Conservation (phyloP, 1,284 basidiomycete species). For the Cryptococcus sp. region DNA sequence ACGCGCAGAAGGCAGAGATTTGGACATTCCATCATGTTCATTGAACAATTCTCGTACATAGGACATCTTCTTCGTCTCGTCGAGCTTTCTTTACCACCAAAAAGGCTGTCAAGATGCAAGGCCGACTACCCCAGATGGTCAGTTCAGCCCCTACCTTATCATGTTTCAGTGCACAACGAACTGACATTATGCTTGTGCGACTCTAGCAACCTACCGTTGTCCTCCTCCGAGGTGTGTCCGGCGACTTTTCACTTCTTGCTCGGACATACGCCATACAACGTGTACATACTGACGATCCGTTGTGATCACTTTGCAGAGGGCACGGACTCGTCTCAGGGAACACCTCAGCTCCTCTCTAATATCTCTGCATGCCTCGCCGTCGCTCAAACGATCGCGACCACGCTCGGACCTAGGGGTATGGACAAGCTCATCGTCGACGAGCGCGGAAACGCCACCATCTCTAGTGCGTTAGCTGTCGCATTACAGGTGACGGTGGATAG, state of each 20-base stretch:
- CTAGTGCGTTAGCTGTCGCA: conserved; percentile 56
- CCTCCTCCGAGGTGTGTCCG: conserved; percentile 65
- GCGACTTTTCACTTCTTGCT: background rate
- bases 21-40: conserved; percentile 7
- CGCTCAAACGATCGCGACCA: conserved; percentile 84
- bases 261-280: background rate
- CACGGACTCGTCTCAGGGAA: conserved; percentile 95
- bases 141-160: conserved; percentile 2
- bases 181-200: no score
- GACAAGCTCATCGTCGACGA: conserved; percentile 91
- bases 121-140: conserved; percentile 52
- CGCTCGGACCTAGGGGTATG: conserved; percentile 98
- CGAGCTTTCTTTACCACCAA: background rate
- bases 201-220: conserved; percentile 89
- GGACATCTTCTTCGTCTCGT: conserved; percentile 1
- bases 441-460: conserved; percentile 94
- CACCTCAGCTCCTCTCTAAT: conserved; percentile 89
- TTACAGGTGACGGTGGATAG: background rate
- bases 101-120: conserved; percentile 37
- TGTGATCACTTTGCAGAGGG: conserved; percentile 62
- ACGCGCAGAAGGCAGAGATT: background rate
- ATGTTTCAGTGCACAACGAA: no score
- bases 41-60: background rate
- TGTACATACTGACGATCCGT: background rate
- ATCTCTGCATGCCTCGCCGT: conserved; percentile 93